A percentile compares a stretch with the other conserved stretches of the same genome.
Conservation (phyloP, 257 asterid genomes). For the Solanum habrochaites region DNA sequence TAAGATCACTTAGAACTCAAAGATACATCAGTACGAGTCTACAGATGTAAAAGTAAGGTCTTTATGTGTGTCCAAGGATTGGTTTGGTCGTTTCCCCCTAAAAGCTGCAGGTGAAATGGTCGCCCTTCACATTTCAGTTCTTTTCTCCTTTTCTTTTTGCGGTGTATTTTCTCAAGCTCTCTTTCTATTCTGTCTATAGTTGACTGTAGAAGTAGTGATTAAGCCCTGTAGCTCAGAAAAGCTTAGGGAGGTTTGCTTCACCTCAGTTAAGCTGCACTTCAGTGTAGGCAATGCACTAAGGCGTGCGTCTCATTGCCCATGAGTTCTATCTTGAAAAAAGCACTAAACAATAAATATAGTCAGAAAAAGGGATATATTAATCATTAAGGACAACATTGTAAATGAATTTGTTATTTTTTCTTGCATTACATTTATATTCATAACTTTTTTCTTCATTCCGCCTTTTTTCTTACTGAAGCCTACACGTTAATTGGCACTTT, state of each 20-base stretch:
- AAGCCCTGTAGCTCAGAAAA: neutral
- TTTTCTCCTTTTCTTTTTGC: neutral
- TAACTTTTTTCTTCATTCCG: neutral
- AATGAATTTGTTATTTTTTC: neutral
- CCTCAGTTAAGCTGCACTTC: neutral
- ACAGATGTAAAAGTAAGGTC: neutral
- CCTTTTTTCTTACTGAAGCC: neutral
- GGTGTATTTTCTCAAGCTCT: neutral
- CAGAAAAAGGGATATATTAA: neutral
- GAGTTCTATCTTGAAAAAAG: neutral
- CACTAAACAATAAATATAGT: neutral
- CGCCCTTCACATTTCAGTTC: neutral
- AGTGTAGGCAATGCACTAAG: neutral
- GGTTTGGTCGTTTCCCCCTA: neutral
- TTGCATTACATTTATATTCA: neutral
- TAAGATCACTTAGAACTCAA: neutral
- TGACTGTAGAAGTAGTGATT: neutral
- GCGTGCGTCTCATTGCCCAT: neutral
- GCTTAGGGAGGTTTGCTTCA: neutral
- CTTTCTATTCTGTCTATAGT: neutral
- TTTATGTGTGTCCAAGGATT: neutral
- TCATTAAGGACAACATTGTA: neutral
- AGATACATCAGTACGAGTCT: neutral
- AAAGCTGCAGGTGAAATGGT: neutral
- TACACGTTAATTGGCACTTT: neutral